A percentile compares a stretch with the other conserved stretches of the same genome.
phyloP scores from a whole-genome alignment of 306 rosid genomes.

The Dalbergia cultrata region DNA sequence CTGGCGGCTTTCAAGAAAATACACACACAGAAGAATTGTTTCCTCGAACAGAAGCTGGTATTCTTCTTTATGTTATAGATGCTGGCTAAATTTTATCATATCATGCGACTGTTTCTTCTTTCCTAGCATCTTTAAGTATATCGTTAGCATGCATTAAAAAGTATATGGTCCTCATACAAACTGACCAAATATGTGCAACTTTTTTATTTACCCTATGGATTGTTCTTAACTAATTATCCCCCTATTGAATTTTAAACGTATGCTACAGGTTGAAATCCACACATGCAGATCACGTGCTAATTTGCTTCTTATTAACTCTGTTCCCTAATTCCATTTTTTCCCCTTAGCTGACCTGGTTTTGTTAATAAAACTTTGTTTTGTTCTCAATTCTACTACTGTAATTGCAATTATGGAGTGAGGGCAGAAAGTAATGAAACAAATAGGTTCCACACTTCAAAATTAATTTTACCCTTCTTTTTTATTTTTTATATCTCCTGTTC shows the following conservation, averaged over 20 bases:
- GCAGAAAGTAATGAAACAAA: not conserved
- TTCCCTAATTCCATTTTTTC: not conserved
- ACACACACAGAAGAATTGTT: slow-evolving; percentile 51
- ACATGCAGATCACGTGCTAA: not conserved
- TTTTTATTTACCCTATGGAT: not conserved
- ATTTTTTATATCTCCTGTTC: not conserved
- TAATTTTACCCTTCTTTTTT: not conserved
- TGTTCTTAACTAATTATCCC: slow-evolving; percentile 21
- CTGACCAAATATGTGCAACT: not conserved
- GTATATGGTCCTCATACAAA: not conserved
- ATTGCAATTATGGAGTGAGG: not conserved
- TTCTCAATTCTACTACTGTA: not conserved
- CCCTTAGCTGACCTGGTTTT: not conserved
- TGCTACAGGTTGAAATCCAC: slow-evolving; percentile 5
- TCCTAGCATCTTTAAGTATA: slow-evolving; percentile 3
- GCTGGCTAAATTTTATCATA: not conserved
- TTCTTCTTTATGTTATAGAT: slow-evolving; percentile 16
- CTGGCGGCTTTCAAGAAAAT: slow-evolving; percentile 50
- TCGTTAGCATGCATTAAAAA: slow-evolving; percentile 1
- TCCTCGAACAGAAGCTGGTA: slow-evolving; percentile 75
- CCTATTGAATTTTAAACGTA: not conserved
- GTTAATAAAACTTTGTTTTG: not conserved
- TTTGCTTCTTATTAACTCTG: slow-evolving; percentile 3
- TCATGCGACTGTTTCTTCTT: not conserved
- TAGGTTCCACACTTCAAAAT: not conserved